Conservation (phyloP, 441 rosid genomes). For the Mallotus repandus region DNA sequence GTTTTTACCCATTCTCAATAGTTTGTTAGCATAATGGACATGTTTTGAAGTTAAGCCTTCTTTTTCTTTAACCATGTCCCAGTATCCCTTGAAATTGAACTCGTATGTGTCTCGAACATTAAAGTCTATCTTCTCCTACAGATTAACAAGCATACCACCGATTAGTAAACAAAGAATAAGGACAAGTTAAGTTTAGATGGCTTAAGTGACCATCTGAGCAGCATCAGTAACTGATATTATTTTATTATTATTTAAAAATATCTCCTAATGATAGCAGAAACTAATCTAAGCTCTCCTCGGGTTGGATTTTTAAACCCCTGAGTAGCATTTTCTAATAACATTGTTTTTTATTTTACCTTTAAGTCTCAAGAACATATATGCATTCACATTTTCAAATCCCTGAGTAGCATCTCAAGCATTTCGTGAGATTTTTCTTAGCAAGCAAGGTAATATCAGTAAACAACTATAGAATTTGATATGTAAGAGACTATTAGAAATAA, state of each 20-base stretch:
- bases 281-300: background rate
- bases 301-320: background rate
- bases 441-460: background rate
- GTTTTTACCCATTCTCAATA: conserved; percentile 18
- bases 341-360: background rate
- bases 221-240: background rate
- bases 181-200: background rate
- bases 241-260: background rate
- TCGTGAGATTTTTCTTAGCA: background rate
- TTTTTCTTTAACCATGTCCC: conserved; percentile 35
- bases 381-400: background rate
- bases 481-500: background rate
- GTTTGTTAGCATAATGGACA: conserved; percentile 22
- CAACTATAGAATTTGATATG: background rate
- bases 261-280: conserved; percentile 1
- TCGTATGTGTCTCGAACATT: conserved; percentile 32
- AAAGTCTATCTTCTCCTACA: conserved; percentile 39
- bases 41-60: conserved; percentile 36
- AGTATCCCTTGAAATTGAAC: conserved; percentile 37
- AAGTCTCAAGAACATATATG: background rate
- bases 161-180: background rate
- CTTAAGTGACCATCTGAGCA: background rate
- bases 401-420: background rate
- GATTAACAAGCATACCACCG: background rate
- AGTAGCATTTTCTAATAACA: background rate